Percentiles rank a stretch among this genome's conserved stretches.
These are phyloP conservation scores for Calvatia gigantea DNA, from an alignment of 768 basidiomycete species.

Conservation along the genomic window DNA sequence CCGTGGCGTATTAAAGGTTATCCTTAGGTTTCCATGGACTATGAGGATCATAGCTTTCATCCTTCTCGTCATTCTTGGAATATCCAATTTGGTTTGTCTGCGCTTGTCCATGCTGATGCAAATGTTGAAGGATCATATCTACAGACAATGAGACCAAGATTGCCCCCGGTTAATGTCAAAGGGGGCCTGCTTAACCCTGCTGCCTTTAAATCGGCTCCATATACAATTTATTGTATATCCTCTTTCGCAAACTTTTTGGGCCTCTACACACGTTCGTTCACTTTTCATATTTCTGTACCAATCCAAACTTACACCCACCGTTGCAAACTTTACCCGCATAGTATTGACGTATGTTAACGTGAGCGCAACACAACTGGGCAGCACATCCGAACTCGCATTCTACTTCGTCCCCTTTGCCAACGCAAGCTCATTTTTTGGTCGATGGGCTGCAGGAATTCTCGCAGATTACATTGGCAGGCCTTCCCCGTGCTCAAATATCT, in stretches of 20 bases:
- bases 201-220: slow-evolving; percentile 51
- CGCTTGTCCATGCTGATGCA: background rate
- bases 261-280: slow-evolving; percentile 54
- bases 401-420: slow-evolving; percentile 72
- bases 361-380: slow-evolving; percentile 48
- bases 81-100: slow-evolving; percentile 46
- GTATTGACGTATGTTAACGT: slow-evolving; percentile 69
- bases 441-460: slow-evolving; percentile 49
- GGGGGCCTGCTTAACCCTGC: slow-evolving; percentile 59
- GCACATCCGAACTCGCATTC: slow-evolving; percentile 49
- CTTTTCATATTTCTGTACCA: background rate
- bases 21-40: slow-evolving; percentile 70
- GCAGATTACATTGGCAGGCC: slow-evolving; percentile 52
- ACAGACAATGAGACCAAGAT: slow-evolving; percentile 43
- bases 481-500: background rate
- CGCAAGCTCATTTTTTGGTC: slow-evolving; percentile 59
- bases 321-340: slow-evolving; percentile 23
- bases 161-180: slow-evolving; percentile 48
- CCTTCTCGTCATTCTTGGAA: slow-evolving; percentile 44
- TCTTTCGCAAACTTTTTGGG: slow-evolving; percentile 51
- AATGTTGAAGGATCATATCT: background rate
- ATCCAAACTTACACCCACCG: no score
- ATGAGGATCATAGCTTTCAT: slow-evolving; percentile 70
- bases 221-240: slow-evolving; percentile 53
- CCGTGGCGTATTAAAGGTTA: background rate